These are phyloP conservation scores for Discostella stelligeroides DNA, from an alignment of 108 stramenopile species.

Conservation along the genomic window DNA sequence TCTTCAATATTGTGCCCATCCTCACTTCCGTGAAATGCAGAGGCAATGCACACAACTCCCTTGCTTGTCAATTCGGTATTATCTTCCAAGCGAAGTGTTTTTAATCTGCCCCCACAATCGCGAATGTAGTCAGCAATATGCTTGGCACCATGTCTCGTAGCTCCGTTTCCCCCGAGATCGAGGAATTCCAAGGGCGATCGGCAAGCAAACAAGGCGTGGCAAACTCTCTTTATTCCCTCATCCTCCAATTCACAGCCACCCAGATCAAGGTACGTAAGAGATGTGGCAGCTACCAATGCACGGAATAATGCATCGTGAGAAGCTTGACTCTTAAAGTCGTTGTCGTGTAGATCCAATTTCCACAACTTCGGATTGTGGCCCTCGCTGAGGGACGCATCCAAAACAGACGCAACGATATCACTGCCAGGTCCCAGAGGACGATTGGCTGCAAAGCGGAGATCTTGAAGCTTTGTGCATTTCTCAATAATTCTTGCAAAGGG, in stretches of 20 bases:
- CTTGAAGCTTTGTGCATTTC: conserved; percentile 41
- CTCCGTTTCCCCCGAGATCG: conserved; percentile 50
- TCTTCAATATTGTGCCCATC: conserved; percentile 47
- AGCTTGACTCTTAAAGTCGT: conserved; percentile 49
- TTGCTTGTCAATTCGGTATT: conserved; percentile 55
- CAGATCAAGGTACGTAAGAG: conserved; percentile 48
- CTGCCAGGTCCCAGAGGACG: conserved; percentile 36
- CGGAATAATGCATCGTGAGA: conserved; percentile 43
- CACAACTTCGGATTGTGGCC: conserved; percentile 40
- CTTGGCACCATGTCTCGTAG: conserved; percentile 43
- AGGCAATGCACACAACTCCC: conserved; percentile 39
- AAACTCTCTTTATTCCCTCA: conserved; percentile 53
- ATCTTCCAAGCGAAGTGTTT: conserved; percentile 49
- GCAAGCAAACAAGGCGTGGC: conserved; percentile 51
- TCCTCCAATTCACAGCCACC: conserved; percentile 56
- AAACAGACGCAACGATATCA: conserved; percentile 41
- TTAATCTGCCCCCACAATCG: conserved; percentile 42
- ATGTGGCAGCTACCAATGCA: conserved; percentile 28
- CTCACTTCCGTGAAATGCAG: conserved; percentile 45
- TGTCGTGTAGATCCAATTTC: conserved; percentile 52
- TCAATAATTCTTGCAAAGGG: conserved; percentile 50
- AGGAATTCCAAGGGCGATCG: conserved; percentile 48
- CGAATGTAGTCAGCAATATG: conserved; percentile 53
- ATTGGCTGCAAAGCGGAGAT: conserved; percentile 53
- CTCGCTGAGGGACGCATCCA: conserved; percentile 33